These are phyloP conservation scores for Coemansia sp. DNA, from an alignment of 192 early-diverging fungal species.

Conservation along the genomic window DNA sequence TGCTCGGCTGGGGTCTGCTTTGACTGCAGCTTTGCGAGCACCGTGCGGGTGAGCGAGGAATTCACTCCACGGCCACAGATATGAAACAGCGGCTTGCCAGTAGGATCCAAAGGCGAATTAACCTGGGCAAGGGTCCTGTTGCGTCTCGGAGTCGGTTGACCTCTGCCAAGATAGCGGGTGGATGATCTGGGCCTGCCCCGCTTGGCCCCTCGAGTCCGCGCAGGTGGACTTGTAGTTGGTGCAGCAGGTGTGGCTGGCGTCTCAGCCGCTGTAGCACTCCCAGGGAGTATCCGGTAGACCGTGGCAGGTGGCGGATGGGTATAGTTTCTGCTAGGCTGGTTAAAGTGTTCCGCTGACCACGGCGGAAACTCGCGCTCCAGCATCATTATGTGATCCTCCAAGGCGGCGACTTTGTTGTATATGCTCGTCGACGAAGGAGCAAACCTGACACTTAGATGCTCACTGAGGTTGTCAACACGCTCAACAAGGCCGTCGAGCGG, in stretches of 20 bases:
- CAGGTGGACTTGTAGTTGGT: background rate
- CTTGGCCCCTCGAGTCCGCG: constrained; percentile 5
- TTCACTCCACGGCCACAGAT: constrained; percentile 55
- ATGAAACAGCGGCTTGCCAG: constrained; percentile 46
- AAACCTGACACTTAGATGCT: constrained; percentile 72
- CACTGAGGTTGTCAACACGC: constrained; percentile 72
- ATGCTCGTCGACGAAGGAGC: constrained; percentile 45
- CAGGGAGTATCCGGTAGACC: constrained; percentile 36
- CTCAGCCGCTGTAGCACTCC: background rate
- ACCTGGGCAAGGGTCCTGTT: constrained; percentile 8
- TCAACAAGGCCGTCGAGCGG: constrained; percentile 43
- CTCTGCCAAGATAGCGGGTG: background rate
- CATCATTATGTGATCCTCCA: constrained; percentile 78
- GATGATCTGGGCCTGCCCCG: constrained; percentile 12
- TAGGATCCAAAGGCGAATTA: constrained; percentile 34
- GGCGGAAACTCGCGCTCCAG: constrained; percentile 76
- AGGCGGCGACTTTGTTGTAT: constrained; percentile 63
- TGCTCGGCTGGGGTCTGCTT: constrained; percentile 10
- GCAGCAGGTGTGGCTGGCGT: background rate
- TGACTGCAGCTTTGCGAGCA: constrained; percentile 50
- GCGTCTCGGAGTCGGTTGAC: constrained; percentile 27
- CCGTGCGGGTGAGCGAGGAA: constrained; percentile 51
- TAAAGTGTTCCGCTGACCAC: constrained; percentile 80
- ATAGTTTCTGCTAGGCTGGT: constrained; percentile 52
- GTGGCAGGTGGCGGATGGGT: constrained; percentile 35